Evolutionary conservation across 306 rosid genomes (phyloP).

Genomic region (Ormosia semicastrata): DNA sequence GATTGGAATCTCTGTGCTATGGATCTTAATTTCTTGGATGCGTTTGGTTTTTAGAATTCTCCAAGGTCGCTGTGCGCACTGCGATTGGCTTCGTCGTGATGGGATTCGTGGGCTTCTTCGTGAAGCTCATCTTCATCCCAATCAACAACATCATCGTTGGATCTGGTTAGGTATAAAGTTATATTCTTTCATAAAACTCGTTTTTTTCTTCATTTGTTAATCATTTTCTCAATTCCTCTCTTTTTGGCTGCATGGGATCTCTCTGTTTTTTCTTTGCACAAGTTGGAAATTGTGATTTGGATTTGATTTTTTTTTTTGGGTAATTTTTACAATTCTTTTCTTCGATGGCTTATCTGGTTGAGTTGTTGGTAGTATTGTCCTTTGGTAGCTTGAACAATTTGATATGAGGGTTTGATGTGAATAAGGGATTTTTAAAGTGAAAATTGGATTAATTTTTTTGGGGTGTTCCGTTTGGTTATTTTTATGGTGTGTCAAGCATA

Average conservation of each 20-base stretch:
- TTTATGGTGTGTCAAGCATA: no score
- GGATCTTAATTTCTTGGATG: background rate
- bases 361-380: no score
- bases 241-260: background rate
- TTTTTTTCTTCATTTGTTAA: background rate
- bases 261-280: background rate
- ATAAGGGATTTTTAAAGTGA: no score
- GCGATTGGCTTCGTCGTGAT: slow-evolving; percentile 81
- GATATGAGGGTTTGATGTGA: no score
- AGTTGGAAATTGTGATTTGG: background rate
- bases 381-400: no score
- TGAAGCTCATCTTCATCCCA: slow-evolving; percentile 76
- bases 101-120: slow-evolving; percentile 84
- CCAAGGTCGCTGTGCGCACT: slow-evolving; percentile 78
- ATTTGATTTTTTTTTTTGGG: background rate
- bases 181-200: background rate
- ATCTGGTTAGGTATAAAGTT: slow-evolving; percentile 51
- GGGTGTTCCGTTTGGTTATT: no score
- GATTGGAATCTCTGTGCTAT: background rate
- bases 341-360: background rate
- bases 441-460: no score
- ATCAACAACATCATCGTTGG: slow-evolving; percentile 86
- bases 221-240: background rate
- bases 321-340: background rate
- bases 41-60: slow-evolving; percentile 47